phyloP scores from a whole-genome alignment of 2,329 filamentous ascomycete species.

The Diaporthe vaccinii region DNA sequence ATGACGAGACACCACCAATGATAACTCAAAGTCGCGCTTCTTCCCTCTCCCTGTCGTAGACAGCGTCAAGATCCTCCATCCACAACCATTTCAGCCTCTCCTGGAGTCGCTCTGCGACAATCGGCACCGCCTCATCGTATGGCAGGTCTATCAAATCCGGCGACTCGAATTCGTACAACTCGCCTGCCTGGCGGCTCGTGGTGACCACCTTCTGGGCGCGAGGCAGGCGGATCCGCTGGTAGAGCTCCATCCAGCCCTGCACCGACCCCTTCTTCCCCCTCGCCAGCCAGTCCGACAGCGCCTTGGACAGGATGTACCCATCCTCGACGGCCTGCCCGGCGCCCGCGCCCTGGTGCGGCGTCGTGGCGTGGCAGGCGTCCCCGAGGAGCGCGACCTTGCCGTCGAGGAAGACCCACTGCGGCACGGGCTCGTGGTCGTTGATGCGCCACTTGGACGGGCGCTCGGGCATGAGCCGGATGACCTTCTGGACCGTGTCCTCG shows the following conservation, averaged over 20 bases:
- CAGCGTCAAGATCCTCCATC: constrained; percentile 49
- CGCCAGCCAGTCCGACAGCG: constrained; percentile 35
- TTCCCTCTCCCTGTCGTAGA: constrained; percentile 40
- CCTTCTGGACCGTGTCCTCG: constrained; percentile 38
- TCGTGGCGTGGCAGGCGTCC: constrained; percentile 40
- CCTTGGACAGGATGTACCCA: constrained; percentile 41
- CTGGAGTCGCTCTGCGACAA: constrained; percentile 48
- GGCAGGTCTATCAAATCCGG: constrained; percentile 50
- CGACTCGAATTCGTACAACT: constrained; percentile 49
- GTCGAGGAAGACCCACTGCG: constrained; percentile 42
- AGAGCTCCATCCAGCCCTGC: constrained; percentile 45
- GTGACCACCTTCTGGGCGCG: constrained; percentile 49
- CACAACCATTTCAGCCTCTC: constrained; percentile 51
- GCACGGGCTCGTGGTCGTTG: constrained; percentile 46
- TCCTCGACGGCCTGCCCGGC: constrained; percentile 44
- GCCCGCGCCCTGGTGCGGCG: constrained; percentile 42
- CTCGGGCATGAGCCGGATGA: constrained; percentile 41
- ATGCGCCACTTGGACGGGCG: constrained; percentile 46
- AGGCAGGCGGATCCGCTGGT: constrained; percentile 49
- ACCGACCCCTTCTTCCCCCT: constrained; percentile 6
- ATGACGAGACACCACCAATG: neutral
- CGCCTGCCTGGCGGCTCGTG: constrained; percentile 49
- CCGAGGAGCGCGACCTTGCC: constrained; percentile 37
- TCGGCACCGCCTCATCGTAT: constrained; percentile 53
- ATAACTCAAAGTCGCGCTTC: constrained; percentile 6